A percentile compares a stretch with the other conserved stretches of the same genome.
These are phyloP conservation scores for Fragilariopsis cylindrus DNA, from an alignment of 108 stramenopile species.

Conservation along the genomic window DNA sequence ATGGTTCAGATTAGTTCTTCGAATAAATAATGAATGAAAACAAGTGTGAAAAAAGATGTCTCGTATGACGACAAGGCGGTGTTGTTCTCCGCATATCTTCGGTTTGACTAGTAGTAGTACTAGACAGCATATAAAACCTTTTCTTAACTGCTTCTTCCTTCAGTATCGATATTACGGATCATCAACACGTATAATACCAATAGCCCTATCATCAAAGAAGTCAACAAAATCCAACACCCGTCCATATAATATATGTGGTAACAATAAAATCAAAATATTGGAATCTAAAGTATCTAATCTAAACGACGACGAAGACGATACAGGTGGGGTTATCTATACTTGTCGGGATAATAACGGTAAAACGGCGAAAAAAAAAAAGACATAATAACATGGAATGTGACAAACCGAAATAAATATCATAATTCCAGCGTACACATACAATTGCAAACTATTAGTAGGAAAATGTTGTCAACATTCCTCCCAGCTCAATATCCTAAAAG, in stretches of 20 bases:
- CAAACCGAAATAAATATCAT: neutral
- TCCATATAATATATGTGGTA: no score
- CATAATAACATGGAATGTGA: neutral
- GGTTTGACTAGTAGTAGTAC: no score
- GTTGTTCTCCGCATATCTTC: no score
- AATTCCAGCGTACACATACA: neutral
- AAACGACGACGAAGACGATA: slow-evolving; percentile 1
- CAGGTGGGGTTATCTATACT: neutral
- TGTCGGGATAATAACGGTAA: neutral
- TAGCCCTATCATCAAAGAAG: no score
- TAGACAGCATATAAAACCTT: no score
- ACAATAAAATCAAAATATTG: neutral
- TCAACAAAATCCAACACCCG: neutral
- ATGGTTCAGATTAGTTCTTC: no score
- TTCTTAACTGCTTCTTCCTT: no score
- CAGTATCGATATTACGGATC: no score
- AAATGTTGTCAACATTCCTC: slow-evolving; percentile 60
- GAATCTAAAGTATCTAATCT: neutral
- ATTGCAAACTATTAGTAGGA: neutral
- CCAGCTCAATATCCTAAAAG: slow-evolving; percentile 78
- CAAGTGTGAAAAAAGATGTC: no score
- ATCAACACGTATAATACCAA: no score
- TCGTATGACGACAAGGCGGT: no score
- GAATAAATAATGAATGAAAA: no score
- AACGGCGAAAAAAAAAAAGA: neutral